Conservation (phyloP, 2,329 filamentous ascomycete species). For the Claviceps quebecensis region DNA sequence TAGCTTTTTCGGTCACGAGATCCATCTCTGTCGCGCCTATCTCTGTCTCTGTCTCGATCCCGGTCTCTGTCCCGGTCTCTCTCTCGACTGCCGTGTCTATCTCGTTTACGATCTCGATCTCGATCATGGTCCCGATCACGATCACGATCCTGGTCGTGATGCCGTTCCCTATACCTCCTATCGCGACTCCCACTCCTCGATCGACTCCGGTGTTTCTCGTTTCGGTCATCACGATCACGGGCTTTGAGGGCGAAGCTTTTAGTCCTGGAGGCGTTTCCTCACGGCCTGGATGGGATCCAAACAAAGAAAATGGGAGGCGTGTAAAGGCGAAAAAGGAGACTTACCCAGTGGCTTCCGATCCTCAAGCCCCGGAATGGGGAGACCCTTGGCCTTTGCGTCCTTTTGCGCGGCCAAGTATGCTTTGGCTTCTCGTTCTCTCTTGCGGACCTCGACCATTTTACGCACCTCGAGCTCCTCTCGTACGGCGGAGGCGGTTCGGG, state of each 20-base stretch:
- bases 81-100: constrained; percentile 18
- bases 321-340: not conserved
- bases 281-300: not conserved
- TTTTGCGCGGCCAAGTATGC: constrained; percentile 48
- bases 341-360: constrained; percentile 24
- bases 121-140: constrained; percentile 17
- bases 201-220: constrained; percentile 23
- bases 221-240: constrained; percentile 12
- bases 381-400: constrained; percentile 44
- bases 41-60: not conserved
- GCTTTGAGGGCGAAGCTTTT: not conserved
- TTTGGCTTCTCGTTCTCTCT: constrained; percentile 49
- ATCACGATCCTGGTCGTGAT: constrained; percentile 14
- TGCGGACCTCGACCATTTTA: constrained; percentile 48
- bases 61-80: constrained; percentile 26
- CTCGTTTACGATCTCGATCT: constrained; percentile 19
- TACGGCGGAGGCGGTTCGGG: constrained; percentile 24
- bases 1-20: constrained; percentile 15
- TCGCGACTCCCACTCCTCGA: constrained; percentile 19
- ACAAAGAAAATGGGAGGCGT: no score
- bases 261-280: not conserved
- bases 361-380: constrained; percentile 44
- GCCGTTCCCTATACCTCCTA: constrained; percentile 19
- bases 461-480: constrained; percentile 39
- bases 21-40: constrained; percentile 16